A percentile compares a stretch with the other conserved stretches of the same genome.
phyloP scores from a whole-genome alignment of 495 filamentous ascomycete species.

The Chaetomidium leptoderma region DNA sequence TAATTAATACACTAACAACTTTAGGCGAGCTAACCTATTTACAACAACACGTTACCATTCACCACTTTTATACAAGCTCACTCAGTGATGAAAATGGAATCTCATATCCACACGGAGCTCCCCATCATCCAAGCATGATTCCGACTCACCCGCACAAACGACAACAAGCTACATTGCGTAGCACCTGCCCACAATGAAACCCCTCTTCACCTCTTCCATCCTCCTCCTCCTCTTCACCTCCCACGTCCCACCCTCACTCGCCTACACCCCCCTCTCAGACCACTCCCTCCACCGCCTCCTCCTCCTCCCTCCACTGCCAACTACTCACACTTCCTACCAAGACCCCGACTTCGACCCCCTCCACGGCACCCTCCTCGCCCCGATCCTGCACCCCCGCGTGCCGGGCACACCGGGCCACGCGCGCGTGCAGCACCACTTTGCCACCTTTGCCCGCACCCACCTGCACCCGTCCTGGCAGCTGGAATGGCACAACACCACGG shows the following conservation, averaged over 20 bases:
- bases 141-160: neutral
- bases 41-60: too few relatives aligned
- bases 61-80: neutral
- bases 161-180: constrained; percentile 1
- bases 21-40: too few relatives aligned
- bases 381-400: constrained; percentile 86
- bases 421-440: constrained; percentile 70
- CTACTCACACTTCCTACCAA: neutral
- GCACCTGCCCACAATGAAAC: neutral
- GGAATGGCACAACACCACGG: constrained; percentile 80
- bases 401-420: constrained; percentile 67
- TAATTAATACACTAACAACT: too few relatives aligned
- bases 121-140: neutral
- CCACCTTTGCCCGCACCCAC: constrained; percentile 65
- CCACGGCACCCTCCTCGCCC: constrained; percentile 69
- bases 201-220: neutral
- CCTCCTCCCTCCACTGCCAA: neutral
- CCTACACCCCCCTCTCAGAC: constrained; percentile 16
- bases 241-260: neutral
- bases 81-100: neutral
- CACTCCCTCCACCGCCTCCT: constrained; percentile 1
- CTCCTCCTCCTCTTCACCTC: neutral
- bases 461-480: constrained; percentile 72
- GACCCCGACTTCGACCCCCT: constrained; percentile 77
- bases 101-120: neutral